phyloP scores from a whole-genome alignment of 225 moss, liverwort and hornwort species.

The Pleurozium schreberi region DNA sequence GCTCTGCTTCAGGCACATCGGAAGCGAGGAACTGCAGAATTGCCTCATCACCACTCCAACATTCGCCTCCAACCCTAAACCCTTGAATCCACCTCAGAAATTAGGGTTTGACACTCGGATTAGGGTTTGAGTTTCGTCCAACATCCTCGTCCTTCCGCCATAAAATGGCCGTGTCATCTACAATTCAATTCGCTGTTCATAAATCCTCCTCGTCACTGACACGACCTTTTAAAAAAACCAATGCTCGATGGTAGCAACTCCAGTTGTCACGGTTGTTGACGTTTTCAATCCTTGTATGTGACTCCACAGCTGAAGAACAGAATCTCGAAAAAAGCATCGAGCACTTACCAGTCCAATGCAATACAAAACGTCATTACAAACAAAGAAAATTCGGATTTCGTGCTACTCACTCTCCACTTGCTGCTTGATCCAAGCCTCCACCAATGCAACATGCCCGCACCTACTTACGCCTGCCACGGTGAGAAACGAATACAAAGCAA shows the following conservation, averaged over 20 bases:
- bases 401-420: slow-evolving; percentile 27
- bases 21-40: background rate
- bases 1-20: no score
- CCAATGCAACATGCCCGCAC: no score
- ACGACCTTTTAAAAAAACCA: background rate
- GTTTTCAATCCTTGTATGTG: background rate
- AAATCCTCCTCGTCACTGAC: background rate
- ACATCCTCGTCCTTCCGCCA: slow-evolving; percentile 13
- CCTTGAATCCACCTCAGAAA: background rate
- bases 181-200: background rate
- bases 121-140: background rate
- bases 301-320: background rate
- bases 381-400: no score
- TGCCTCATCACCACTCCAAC: no score
- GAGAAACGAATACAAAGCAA: no score
- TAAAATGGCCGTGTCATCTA: slow-evolving; percentile 33
- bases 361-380: background rate
- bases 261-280: background rate
- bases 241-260: background rate
- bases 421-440: slow-evolving; percentile 39
- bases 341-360: background rate
- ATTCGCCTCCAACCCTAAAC: background rate
- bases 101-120: background rate
- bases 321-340: background rate
- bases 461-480: no score